Base-by-base conservation (phyloP, 176 grass and related monocot species). In the Lolium rigidum region DNA sequence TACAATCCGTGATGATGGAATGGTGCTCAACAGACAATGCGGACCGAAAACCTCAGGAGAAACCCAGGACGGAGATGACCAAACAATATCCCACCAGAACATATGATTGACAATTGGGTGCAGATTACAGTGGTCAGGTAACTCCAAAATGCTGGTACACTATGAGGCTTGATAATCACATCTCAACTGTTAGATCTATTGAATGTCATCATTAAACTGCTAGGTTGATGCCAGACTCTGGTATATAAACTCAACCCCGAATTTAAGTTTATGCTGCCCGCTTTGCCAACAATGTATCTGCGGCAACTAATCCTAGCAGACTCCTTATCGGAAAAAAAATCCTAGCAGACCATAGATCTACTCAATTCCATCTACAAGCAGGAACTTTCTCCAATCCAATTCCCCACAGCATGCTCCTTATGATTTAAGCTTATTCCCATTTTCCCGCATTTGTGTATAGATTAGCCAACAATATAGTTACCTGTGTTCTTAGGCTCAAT, bases 391-490 rank as follows among this genome's bases (percentile, higher is more conserved):
- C 86, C 81, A 91, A 82, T 60, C 84, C 86, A 87, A 85, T 73
- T 85, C 70, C 84, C 86, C 81, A 87, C 84, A 93, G 55, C 84
- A 78, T 89, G 47, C 58, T 86, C 90, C 88, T 93, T 66, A 87
- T 88, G 71, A 22, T 74, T 70, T 93, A 82, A 46, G 93, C 86
- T 80, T 95, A 86, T 77, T 95, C 86, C 93, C 93, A 91, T 89
- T 84, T 93, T 41, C 80, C 88, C 83, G 83, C 86, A 73, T 89
- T 89, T 46, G 88, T 87, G 70, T 89, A 93, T 37, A 95, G 82
- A 85, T 91, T 93, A 87, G 91, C 93, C 88, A 95, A 95, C 72
- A 67, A 91, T 26, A 31, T 91, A 93, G 67, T 91, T 95, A 46
- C 93, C 93, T 4, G 88, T 93, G 68, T 87, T 93, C 77, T 92